These are phyloP conservation scores for Mycotypha africana DNA, from an alignment of 371 early-diverging fungal genomes.

Conservation along the genomic window DNA sequence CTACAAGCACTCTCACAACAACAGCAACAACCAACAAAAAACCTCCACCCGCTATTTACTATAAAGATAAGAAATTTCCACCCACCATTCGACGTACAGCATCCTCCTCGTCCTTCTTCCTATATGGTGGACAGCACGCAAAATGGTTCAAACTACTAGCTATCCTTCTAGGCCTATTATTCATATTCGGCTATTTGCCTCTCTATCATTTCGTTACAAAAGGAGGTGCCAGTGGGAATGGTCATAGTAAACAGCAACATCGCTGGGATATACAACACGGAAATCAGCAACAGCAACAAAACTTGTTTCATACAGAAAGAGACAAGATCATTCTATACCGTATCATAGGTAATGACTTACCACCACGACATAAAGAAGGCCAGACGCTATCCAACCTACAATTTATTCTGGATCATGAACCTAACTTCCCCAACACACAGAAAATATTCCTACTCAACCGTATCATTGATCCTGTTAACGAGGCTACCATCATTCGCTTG, in stretches of 20 bases:
- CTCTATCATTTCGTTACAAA: too few species aligned
- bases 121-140: conserved; percentile 4
- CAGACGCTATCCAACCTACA: conserved; percentile 64
- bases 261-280: too few species aligned
- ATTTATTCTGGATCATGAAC: conserved; percentile 66
- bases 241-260: too few species aligned
- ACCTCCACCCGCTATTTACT: neutral
- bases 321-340: conserved; percentile 59
- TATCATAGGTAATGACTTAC: conserved; percentile 69
- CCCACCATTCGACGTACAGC: too few species aligned
- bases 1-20: conserved; percentile 5
- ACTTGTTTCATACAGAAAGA: conserved; percentile 8
- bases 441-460: conserved; percentile 67
- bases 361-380: conserved; percentile 64
- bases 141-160: conserved; percentile 16
- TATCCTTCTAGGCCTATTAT: conserved; percentile 5
- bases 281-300: too few species aligned
- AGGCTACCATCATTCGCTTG: conserved; percentile 51
- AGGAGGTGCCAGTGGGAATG: too few species aligned
- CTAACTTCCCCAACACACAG: conserved; percentile 51
- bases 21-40: conserved; percentile 7
- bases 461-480: conserved; percentile 57
- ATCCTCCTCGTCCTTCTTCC: too few species aligned
- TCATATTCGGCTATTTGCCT: too few species aligned
- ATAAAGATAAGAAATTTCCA: neutral